Base-by-base conservation (phyloP, 306 rosid genomes). In the Biancaea sappan region DNA sequence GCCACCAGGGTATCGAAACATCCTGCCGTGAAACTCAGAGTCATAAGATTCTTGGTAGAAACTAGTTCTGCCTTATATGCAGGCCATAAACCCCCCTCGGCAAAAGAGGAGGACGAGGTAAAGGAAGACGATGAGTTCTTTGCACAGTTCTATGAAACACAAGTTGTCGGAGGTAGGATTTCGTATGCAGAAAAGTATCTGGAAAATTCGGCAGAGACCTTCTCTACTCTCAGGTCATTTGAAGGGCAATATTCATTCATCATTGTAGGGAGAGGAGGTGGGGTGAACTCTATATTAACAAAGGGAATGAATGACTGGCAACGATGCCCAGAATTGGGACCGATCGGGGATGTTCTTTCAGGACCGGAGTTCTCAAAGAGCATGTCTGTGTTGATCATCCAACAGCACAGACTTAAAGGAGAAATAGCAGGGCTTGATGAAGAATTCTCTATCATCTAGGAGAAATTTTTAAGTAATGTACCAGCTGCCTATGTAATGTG, bases 241-340 rank as follows among this genome's bases (percentile, higher is more conserved):
- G 97, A 89, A 71, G 98, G 97, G n/a, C 82, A 85, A 69, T 94
- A 90, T 78, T 80, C 97, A 19, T 85, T 94, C 3, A 79, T 91
- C 8, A 90, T 91, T 22, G 96, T 94, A 6, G 98, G 98, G 44
- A 74, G 84, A 82, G 96, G 94, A 29, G 92, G 92, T 19, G 84
- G 93, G 32, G 84, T 86, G 29, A 91, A 94, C 74, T 87, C 98
- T 2, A 47, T 84, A 38, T 74, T 94, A 74, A 94, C 96, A 8
- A 79, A 81, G 25, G 97, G 97, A 13, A 94, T 94, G 98, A 91
- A 84, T 46, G 98, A 94, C 11, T 94, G 97, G 98, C 93, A 94
- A 81, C 96, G 88, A 16, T 91, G 97, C 52, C 98, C 98, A 0
- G 97, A 94, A 86, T 58, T 94, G 10, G 98, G 98, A 52, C 94